Conservation (phyloP, 208 protist genomes). For the Porcisia deanei region DNA sequence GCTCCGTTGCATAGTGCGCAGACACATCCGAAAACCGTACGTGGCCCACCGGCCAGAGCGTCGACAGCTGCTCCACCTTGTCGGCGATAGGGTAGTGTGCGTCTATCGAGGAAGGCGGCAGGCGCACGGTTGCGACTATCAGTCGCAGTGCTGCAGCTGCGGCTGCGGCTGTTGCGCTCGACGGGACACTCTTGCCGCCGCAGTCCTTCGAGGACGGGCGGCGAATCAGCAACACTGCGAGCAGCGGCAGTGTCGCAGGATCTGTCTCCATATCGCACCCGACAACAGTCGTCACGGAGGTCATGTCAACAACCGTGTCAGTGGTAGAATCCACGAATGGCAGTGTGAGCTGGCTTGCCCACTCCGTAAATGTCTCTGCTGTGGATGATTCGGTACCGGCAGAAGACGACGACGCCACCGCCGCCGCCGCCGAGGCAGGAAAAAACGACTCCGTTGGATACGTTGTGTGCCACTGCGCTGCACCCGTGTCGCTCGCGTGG, state of each 20-base stretch:
- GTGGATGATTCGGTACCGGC: neutral
- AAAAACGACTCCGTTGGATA: slow-evolving; percentile 28
- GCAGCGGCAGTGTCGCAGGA: slow-evolving; percentile 12
- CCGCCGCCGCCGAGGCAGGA: neutral
- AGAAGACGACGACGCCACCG: neutral
- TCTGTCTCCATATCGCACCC: slow-evolving; percentile 7
- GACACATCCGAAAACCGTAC: slow-evolving; percentile 60
- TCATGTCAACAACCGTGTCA: slow-evolving; percentile 51
- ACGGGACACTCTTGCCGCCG: neutral
- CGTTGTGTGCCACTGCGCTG: slow-evolving; percentile 31
- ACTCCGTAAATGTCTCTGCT: slow-evolving; percentile 63
- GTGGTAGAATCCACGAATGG: slow-evolving; percentile 51
- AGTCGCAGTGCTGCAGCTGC: neutral
- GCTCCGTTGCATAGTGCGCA: slow-evolving; percentile 9
- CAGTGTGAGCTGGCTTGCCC: slow-evolving; percentile 41
- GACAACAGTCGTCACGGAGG: slow-evolving; percentile 8
- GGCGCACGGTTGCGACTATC: slow-evolving; percentile 42
- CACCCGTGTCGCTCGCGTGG: neutral
- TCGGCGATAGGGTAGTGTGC: slow-evolving; percentile 17
- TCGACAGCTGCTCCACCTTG: slow-evolving; percentile 16
- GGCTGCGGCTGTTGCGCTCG: neutral
- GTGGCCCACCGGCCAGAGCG: slow-evolving; percentile 49
- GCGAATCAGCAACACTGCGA: slow-evolving; percentile 49
- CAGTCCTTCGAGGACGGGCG: neutral
- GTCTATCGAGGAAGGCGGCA: slow-evolving; percentile 50